Conservation (phyloP, 2,329 filamentous ascomycete species). For the Ophiostoma angusticollis region DNA sequence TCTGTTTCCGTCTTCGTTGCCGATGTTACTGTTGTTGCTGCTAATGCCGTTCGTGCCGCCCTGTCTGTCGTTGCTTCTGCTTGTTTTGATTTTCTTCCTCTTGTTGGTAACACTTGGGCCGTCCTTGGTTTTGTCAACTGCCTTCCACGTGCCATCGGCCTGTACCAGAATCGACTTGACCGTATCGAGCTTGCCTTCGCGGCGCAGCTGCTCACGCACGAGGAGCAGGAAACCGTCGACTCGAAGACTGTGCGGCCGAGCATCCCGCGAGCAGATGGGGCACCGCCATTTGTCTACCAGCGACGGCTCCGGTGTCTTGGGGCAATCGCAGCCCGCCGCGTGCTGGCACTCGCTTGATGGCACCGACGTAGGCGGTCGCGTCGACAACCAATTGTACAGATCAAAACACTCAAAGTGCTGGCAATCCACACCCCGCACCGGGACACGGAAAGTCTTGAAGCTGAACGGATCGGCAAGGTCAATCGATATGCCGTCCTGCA, state of each 20-base stretch:
- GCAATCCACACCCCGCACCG: constrained; percentile 59
- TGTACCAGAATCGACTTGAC: constrained; percentile 50
- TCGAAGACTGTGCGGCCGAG: constrained; percentile 56
- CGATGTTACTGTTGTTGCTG: too few relatives aligned
- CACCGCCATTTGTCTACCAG: constrained; percentile 70
- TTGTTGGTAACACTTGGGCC: too few relatives aligned
- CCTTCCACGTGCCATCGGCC: constrained; percentile 52
- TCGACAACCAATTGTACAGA: constrained; percentile 64
- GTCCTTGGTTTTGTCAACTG: constrained; percentile 20
- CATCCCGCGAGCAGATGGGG: constrained; percentile 68
- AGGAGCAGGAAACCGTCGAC: constrained; percentile 62
- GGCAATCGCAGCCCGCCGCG: constrained; percentile 24
- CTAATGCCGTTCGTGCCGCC: too few relatives aligned
- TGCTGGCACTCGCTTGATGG: constrained; percentile 23
- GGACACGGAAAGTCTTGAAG: constrained; percentile 50
- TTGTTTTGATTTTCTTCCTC: too few relatives aligned
- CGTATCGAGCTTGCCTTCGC: constrained; percentile 29
- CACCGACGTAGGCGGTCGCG: constrained; percentile 38
- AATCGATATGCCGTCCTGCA: constrained; percentile 45
- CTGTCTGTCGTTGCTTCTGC: too few relatives aligned
- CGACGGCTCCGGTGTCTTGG: constrained; percentile 31
- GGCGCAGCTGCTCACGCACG: constrained; percentile 44
- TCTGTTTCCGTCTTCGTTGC: too few relatives aligned
- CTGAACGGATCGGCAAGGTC: constrained; percentile 57
- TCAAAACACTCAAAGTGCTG: constrained; percentile 83